Base-by-base conservation (phyloP, 164 flowering plant genomes). In the Magnolia sinica region DNA sequence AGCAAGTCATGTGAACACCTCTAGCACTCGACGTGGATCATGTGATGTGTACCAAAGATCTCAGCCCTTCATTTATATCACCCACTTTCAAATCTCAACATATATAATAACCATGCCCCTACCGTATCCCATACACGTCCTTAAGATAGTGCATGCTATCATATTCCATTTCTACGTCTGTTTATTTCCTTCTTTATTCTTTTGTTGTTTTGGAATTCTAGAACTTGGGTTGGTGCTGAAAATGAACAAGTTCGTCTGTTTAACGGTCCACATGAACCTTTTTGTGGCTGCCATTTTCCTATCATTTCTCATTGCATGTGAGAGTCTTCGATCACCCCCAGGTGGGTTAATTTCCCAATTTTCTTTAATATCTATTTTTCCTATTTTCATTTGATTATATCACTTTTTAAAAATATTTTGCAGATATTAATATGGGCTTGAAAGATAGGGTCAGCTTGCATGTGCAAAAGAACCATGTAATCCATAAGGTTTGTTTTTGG, bases 1-100 rank as follows among this genome's bases (percentile, higher is more conserved):
- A 50, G 55, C 80, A 79, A 76, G 66, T 75, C 88, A 75, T 83
- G 85, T 87, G 89, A 87, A 80, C 50, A 73, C 45, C 45, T 76
- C 37, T 84, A 82, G 83, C 49, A 74, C 51, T 55, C 23, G 87
- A 76, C 91, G 79, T 74, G 91, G 81, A 87, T 87, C 93, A 86
- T 88, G 89, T 90, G 93, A 90, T 70, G 68, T 73, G 75, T 74
- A 82, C 74, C 86, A 80, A 81, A 63, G 49, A 76, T 83, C 77
- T 78, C 45, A 74, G 70, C 68, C 68, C 69, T 74, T 73, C 91
- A 87, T 84, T 87, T 79, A 82, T 79, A 16, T 73, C 80, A 27
- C 63, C 72, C 84, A 22, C 37, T 50, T 13, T 49, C 59, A 51
- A 45, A 7, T 11, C 78, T 65, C 50, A 52, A 58, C 68, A 45